These are phyloP conservation scores for Mycena leptocephala DNA, from an alignment of 768 basidiomycete genomes.

Conservation along the genomic window DNA sequence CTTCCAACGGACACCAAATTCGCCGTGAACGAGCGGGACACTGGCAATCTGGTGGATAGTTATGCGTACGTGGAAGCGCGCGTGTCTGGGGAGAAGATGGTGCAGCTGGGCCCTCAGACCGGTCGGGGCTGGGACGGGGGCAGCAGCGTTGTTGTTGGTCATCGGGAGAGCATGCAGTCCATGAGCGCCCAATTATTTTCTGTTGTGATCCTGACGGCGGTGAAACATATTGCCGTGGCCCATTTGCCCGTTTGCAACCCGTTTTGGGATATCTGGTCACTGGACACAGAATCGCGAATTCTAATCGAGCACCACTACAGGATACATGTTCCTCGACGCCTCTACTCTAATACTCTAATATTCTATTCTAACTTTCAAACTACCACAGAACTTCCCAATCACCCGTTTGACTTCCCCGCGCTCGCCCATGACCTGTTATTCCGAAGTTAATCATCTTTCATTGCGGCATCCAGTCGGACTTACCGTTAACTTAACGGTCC, in stretches of 20 bases:
- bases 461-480: background rate
- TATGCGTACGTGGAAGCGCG: conserved; percentile 75
- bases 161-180: background rate
- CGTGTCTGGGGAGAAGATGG: conserved; percentile 76
- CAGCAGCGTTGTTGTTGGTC: background rate
- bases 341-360: conserved; percentile 35
- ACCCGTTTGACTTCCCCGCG: conserved; percentile 82
- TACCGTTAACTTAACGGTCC: conserved; percentile 75
- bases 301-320: too few species aligned
- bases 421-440: conserved; percentile 87
- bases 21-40: conserved; percentile 81
- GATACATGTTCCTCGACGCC: too few species aligned
- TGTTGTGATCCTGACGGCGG: background rate
- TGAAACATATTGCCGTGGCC: too few species aligned
- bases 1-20: conserved; percentile 83
- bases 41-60: conserved; percentile 80
- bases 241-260: too few species aligned
- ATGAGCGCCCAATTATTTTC: background rate
- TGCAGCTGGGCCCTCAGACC: conserved; percentile 70
- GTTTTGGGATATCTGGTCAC: too few species aligned
- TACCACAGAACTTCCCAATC: conserved; percentile 68
- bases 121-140: background rate
- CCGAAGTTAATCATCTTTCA: too few species aligned
- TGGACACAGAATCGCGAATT: too few species aligned
- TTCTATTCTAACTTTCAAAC: conserved; percentile 55